Base-by-base conservation (phyloP, 2,329 filamentous ascomycete genomes). In the Ramularia collo-cygni region DNA sequence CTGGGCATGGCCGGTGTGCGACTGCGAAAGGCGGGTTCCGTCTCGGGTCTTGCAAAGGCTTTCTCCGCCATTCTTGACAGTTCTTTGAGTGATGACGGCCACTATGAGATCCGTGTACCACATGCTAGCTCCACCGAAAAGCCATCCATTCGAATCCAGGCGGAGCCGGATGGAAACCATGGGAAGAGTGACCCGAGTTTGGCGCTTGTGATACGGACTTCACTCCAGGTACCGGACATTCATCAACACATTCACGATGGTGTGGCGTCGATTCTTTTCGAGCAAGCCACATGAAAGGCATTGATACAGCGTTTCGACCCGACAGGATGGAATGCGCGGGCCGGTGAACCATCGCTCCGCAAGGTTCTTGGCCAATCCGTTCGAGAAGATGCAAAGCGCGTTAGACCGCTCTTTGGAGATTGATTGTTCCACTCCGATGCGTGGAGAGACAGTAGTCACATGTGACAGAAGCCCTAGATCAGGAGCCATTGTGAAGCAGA, bases 1-100 rank as follows among this genome's bases (percentile, higher is more conserved):
- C 50, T 67, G 10, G 78, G 79, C 1, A 64, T 79, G 10, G 66
- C 66, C 1, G 56, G 61, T 3, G 54, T 79, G 12, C 16, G 35
- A 18, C 28, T 53, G 8, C 26, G 44, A 16, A 33, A 18, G 37
- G n/a, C 13, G 12, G 27, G 21, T 4, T 43, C 39, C 28, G 32
- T 38, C 28, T 34, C 37, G 24, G 46, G 44, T 26, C 46, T 52
- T 14, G 38, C 24, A 30, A 37, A 17, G 39, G 49, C 49, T 38
- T 50, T 42, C 4, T 44, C 42, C 6, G 47, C 49, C 8, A 47
- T 52, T 30, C 12, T 52, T 26, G 49, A 44, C 32, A 16, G 33
- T 8, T 36, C 42, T 37, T 33, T 40, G 28, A 37, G 32, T 33
- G 10, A 37, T 8, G 33, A 39, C 17, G 39, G 31, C 8, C 28